Evolutionary conservation across 805 yeast species (phyloP), one percentile per base, ranked within the genome.

Genomic region (Saccharomycopsis amapae): DNA sequence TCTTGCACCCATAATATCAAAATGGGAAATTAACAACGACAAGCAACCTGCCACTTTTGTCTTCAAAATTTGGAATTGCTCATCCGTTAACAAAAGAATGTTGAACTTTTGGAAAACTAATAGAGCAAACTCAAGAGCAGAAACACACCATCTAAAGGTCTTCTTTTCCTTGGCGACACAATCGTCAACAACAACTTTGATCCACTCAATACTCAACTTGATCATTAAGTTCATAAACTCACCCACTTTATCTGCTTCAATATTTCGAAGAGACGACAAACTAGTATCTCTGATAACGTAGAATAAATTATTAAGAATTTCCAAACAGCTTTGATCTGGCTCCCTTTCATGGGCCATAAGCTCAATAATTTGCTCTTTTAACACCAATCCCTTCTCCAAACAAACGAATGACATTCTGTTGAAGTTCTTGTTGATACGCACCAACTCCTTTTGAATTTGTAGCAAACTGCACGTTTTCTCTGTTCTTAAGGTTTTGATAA

Each of bases 1-100:
- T 57, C 97, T 74, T 0, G 97, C 97, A 40, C 97, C 97, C 96
- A 90, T 93, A 43, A 93, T 88, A 64, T 93, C 98, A 58, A 93
- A 93, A 65, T 93, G 97, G 0, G 96, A 86, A 52, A 93, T 90
- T 49, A 93, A 69, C 42, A 93, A 68, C 1, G 97, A 81, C 88
- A 93, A 86, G 64, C 97, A 88, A 1, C 95, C 85, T 1, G 97
- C 94, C 38, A 93, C 96, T 58, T 86, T 87, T 42, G 76, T 72
- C 55, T 88, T 80, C 53, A 93, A 66, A 32, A 71, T 64, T 47
- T 73, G 66, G 58, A 89, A 93, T 56, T 86, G 88, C 22, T 77
- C 85, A 52, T 85, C 85, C 47, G 76, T 79, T 46, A 93, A 68
- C 0, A 89, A 83, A 43, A 90, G 66, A 34, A 93, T 88, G 58